These are phyloP conservation scores for Aspergillus pseudoterreus DNA, from an alignment of 2,329 filamentous ascomycete genomes.

Conservation along the genomic window DNA sequence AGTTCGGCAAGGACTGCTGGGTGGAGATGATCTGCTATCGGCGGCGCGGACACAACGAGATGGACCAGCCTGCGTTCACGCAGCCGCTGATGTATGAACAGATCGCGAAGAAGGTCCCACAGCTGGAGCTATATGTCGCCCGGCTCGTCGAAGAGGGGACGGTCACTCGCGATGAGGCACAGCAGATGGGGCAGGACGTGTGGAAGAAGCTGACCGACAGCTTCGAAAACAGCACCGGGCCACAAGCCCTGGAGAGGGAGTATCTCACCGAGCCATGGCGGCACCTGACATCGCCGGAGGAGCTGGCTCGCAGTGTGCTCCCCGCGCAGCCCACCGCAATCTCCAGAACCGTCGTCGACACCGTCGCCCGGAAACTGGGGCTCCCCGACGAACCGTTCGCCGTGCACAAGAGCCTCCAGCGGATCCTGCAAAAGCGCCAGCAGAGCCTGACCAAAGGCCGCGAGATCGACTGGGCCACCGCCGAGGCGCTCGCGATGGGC, in stretches of 20 bases:
- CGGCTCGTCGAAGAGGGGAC: constrained; percentile 87
- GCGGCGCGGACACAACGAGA: constrained; percentile 98
- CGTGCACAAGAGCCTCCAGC: constrained; percentile 92
- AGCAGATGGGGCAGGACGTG: constrained; percentile 99
- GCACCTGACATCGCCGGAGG: constrained; percentile 98
- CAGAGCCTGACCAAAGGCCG: constrained; percentile 90
- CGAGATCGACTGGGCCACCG: constrained; percentile 96
- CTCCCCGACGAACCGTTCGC: constrained; percentile 73
- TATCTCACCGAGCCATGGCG: constrained; percentile 99
- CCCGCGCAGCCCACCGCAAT: constrained; percentile 60
- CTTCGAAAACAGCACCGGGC: constrained; percentile 95
- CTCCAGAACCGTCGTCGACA: constrained; percentile 64
- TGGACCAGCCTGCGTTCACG: constrained; percentile 98
- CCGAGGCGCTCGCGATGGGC: constrained; percentile 92
- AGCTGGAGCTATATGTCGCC: constrained; percentile 79
- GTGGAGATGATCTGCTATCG: constrained; percentile 98
- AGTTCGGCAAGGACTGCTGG: constrained; percentile 97
- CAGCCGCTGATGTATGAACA: constrained; percentile 99
- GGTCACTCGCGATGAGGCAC: constrained; percentile 94
- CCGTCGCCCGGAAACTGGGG: constrained; percentile 47
- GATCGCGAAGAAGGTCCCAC: constrained; percentile 78
- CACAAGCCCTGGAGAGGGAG: constrained; percentile 91
- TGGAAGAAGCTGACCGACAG: constrained; percentile 98
- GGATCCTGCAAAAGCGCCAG: constrained; percentile 81
- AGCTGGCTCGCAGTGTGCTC: constrained; percentile 86